Evolutionary conservation across 768 basidiomycete genomes (phyloP), one percentile per base, ranked within the genome.

Genomic region (Serendipita sp.): DNA sequence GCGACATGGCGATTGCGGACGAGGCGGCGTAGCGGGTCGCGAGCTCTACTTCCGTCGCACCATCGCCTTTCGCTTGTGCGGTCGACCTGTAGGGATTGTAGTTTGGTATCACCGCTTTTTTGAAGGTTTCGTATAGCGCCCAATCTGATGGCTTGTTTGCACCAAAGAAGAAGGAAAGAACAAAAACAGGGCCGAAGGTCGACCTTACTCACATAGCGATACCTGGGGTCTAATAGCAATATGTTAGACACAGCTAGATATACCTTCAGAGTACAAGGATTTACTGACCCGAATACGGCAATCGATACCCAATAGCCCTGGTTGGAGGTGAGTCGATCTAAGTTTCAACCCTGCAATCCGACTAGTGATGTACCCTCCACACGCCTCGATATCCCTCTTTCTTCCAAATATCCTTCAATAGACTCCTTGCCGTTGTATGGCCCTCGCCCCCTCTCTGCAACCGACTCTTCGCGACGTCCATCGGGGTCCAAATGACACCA

Each of bases 231-330:
- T 50, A 17, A 30, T n/a, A 9, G n/a, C 28, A 22, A 50, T n/a
- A n/a, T n/a, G 20, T 50, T 50, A 22, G 28, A 30, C 17, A 30
- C 20, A 20, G n/a, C 20, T n/a, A 50, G n/a, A 17, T 17, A 1
- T 7, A 14, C 34, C n/a, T n/a, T 2, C 34, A 14, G 14, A 1
- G 7, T 20, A 2, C 7, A 22, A 7, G 9, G 11, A 17, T 20
- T 22, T 0, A 50, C 45, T 50, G 0, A 50, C 45, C 45, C 45
- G 28, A 50, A 50, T 20, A 50, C 45, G 9, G 45, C 45, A 17
- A 50, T 50, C 45, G 45, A 50, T 22, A 50, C 45, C 45, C 45
- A 50, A 50, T 50, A 50, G 45, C 45, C 45, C 45, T 50, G 17
- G 28, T 5, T 9, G 7, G 45, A 50, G 45, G 20, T 9, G 17